A percentile compares a stretch with the other conserved stretches of the same genome.
Evolutionary conservation across 441 rosid genomes (phyloP).

Genomic region (Brassica balearica): DNA sequence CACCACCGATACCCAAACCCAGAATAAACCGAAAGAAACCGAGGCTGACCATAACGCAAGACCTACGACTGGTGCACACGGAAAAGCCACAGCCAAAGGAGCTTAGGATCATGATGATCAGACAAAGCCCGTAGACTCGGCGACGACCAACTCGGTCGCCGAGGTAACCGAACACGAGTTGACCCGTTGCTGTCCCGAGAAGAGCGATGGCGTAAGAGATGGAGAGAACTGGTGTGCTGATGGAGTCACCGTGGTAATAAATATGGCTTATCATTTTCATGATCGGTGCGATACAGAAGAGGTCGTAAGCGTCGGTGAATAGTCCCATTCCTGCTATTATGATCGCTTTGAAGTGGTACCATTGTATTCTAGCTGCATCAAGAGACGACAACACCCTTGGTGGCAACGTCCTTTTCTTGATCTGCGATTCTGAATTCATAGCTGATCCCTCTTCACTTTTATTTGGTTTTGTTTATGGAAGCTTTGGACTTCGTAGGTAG

Average conservation of each 20-base stretch:
- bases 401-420: conserved; percentile 40
- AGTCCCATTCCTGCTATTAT: conserved; percentile 88
- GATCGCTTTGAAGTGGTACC: conserved; percentile 84
- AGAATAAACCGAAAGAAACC: conserved; percentile 56
- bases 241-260: conserved; percentile 47
- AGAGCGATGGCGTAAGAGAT: conserved; percentile 54
- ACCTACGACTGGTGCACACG: conserved; percentile 47
- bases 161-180: conserved; percentile 62
- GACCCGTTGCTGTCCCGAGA: conserved; percentile 69
- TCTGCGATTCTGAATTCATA: conserved; percentile 43
- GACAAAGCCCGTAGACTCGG: conserved; percentile 66
- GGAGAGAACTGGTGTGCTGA: conserved; percentile 36
- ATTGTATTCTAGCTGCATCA: conserved; percentile 65
- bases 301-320: conserved; percentile 83
- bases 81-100: conserved; percentile 73
- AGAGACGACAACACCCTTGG: conserved; percentile 70
- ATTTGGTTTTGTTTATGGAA: background rate
- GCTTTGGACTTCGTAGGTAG: background rate
- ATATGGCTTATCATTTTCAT: conserved; percentile 58
- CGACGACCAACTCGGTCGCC: conserved; percentile 77
- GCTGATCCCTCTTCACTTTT: conserved; percentile 4
- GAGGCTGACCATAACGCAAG: conserved; percentile 52
- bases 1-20: conserved; percentile 73
- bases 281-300: conserved; percentile 80
- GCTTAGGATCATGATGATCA: conserved; percentile 61